These are phyloP conservation scores for Talaromyces sp. DNA, from an alignment of 2,329 filamentous ascomycete genomes.

Conservation along the genomic window DNA sequence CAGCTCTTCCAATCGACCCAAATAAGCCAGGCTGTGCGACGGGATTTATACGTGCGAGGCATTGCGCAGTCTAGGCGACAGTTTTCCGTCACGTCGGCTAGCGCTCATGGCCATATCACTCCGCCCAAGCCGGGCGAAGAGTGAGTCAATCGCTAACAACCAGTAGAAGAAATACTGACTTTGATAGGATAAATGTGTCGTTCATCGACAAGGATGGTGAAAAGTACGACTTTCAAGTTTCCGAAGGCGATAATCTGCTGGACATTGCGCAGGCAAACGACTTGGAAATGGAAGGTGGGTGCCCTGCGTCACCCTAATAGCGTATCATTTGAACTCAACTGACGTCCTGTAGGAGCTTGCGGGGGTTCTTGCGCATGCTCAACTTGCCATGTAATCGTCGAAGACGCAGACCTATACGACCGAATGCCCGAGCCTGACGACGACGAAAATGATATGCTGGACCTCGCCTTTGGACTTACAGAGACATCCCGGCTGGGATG, in stretches of 20 bases:
- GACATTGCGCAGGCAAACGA: conserved; percentile 94
- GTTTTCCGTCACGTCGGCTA: conserved; percentile 64
- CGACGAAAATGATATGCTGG: conserved; percentile 86
- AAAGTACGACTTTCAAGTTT: conserved; percentile 72
- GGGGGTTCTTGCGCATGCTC: conserved; percentile 92
- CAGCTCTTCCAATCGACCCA: conserved; percentile 15
- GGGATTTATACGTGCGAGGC: conserved; percentile 22
- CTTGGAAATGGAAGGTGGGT: conserved; percentile 86
- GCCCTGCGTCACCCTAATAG: neutral
- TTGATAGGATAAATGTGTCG: conserved; percentile 68
- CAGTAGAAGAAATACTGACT: neutral
- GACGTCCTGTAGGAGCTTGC: conserved; percentile 63
- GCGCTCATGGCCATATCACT: conserved; percentile 73
- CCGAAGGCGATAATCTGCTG: conserved; percentile 84
- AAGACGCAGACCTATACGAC: conserved; percentile 70
- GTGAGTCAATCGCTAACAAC: conserved; percentile 50
- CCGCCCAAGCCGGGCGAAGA: conserved; percentile 89
- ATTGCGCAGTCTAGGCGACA: conserved; percentile 39
- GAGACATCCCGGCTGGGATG: conserved; percentile 83
- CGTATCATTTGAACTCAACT: neutral
- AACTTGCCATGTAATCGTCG: conserved; percentile 86
- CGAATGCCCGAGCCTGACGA: conserved; percentile 74
- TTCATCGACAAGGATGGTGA: conserved; percentile 89
- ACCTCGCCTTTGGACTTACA: conserved; percentile 83
- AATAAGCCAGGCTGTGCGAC: conserved; percentile 12